Conservation (phyloP, 208 protist genomes). For the Acanthamoeba lenticulata region DNA sequence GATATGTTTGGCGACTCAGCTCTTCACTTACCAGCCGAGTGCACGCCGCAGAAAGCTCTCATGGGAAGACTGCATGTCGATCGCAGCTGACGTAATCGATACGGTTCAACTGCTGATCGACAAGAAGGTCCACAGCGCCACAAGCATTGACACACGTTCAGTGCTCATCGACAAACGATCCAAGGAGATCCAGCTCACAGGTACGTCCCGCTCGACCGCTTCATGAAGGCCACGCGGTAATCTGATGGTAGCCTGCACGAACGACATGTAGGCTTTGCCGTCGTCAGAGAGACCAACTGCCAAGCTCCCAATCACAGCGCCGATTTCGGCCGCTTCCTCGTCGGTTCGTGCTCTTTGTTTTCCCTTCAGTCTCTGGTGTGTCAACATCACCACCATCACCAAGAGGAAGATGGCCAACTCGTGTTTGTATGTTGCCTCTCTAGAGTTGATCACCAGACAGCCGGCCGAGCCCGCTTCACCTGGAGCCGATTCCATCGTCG, state of each 20-base stretch:
- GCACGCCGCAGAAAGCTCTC: background rate
- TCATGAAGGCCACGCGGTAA: too few species aligned
- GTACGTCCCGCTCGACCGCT: background rate
- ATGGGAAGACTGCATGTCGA: background rate
- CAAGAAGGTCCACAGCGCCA: background rate
- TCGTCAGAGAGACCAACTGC: too few species aligned
- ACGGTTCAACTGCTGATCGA: background rate
- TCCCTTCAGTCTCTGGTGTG: too few species aligned
- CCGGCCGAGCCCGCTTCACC: background rate
- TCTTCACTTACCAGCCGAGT: too few species aligned
- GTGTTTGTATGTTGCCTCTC: background rate
- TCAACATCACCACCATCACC: background rate
- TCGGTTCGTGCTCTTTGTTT: background rate
- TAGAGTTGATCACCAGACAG: background rate
- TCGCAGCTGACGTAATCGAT: background rate
- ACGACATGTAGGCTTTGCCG: too few species aligned
- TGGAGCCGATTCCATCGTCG: background rate
- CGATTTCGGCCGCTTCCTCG: background rate
- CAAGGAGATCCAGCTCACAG: background rate
- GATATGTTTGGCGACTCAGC: too few species aligned
- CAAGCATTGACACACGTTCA: background rate
- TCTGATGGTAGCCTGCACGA: too few species aligned
- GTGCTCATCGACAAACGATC: background rate
- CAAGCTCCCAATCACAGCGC: too few species aligned
- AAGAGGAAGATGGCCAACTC: background rate